Base-by-base conservation (phyloP, 106 monocot species). In the Narthecium ossifragum region DNA sequence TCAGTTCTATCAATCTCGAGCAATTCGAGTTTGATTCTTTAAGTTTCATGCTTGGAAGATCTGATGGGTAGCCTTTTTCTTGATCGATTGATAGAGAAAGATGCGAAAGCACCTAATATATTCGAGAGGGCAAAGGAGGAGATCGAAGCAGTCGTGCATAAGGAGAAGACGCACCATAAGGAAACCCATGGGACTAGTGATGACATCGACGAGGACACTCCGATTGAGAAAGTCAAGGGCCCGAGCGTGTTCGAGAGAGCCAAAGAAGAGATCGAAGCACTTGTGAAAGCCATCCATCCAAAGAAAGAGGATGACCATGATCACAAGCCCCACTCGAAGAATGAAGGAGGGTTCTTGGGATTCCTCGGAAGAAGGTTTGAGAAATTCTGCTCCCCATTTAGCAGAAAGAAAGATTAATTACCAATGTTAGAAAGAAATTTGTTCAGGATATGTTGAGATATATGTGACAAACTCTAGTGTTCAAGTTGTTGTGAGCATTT, bases 231-330 rank as follows among this genome's bases (percentile, higher is more conserved):
- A 34, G 80, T 91, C 8, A 86, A 77, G 69, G 91, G 76, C 13
- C 91, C 91, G 2, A 62, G 52, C 63, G 30, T 91, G 26, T 76
- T 91, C 46, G 86, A 83, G 30, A 64, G 91, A 29, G 86, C 91
- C 18, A 91, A 86, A 57, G 91, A 91, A 62, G 91, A 88, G 68
- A 75, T 92, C 2, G 83, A 92, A 57, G 92, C 92, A 30, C 53
- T 92, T 52, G 70, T 83, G 3, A 80, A 78, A 52, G 40, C 86
- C 1, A 63, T 92, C 40, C 80, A 77, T 73, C 80, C 86, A 20
- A 82, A 80, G 41, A 78, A 81, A 21, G 63, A 56, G 14, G 26
- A 34, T 13, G 61, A 66, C 11, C 31, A 34, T 13, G 61, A 66
- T 15, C 25, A 64, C 26, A 32, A 75, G 2, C 30, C 22, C 18